Evolutionary conservation across 2,329 filamentous ascomycete genomes (phyloP), one percentile per base, ranked within the genome.

Genomic region (Alternaria alternata): DNA sequence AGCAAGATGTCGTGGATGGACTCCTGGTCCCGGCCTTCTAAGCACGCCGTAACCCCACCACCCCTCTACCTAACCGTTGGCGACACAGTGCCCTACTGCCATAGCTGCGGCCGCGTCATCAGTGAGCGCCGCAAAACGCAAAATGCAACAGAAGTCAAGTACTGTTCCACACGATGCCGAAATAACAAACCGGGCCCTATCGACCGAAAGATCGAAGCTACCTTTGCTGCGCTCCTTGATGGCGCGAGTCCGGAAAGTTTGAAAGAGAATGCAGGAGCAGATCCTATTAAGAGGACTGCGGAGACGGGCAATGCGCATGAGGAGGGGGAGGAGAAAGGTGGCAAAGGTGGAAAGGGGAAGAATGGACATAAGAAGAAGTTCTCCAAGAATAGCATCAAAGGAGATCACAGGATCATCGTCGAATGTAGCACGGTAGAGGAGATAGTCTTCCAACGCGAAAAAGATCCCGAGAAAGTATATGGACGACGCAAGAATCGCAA

Each of bases 161-260:
- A 87, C 77, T 88, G 87, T 75, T 88, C 86, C 0, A 78, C 82
- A 46, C 78, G 83, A 38, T 89, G 86, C 64, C 79, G 85, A 20
- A 79, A 79, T 34, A 80, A 80, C 38, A 88, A 87, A 67, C 84
- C 83, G 0, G 79, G 81, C 0, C 78, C 78, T 7, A 61, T 82
- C 14, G 86, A 88, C 65, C 79, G 80, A 3, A 81, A 82, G 57
- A 86, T 88, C 43, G 86, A 88, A 71, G 74, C 71, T 7, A 79
- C 79, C 0, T 86, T 88, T 54, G 79, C 82, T 1, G 73, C 75
- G 3, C 62, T 81, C 2, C 69, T 83, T 3, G 75, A 79, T 26
- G 80, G 66, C 38, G 71, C 55, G 18, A 67, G 46, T 53, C 74
- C 65, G 59, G 78, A 72, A 55, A 75, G 62, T 0, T 43, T 71